A percentile compares a stretch with the other conserved stretches of the same genome.
Conservation (phyloP, 192 early-diverging fungal genomes). For the Dimargaris xerosporica region DNA sequence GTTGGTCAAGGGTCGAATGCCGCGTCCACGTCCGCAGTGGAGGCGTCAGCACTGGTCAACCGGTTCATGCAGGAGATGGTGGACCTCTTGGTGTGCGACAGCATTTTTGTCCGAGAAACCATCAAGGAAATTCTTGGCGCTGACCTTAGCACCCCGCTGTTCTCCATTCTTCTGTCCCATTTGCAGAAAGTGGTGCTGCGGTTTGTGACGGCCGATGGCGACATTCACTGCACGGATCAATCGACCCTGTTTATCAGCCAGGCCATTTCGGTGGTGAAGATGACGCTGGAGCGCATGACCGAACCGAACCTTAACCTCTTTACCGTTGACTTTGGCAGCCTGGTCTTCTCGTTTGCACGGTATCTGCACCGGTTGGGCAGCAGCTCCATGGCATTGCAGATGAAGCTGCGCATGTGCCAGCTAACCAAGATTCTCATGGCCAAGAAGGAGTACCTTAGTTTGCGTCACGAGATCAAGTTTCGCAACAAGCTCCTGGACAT, state of each 20-base stretch:
- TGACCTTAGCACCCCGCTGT: conserved; percentile 50
- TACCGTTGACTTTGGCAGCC: conserved; percentile 49
- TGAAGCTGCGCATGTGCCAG: conserved; percentile 64
- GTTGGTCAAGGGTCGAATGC: not conserved
- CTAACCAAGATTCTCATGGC: conserved; percentile 53
- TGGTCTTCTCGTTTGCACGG: conserved; percentile 47
- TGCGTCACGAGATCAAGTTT: conserved; percentile 57
- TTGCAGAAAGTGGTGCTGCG: conserved; percentile 36
- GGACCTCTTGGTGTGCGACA: conserved; percentile 54
- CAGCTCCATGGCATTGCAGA: conserved; percentile 36
- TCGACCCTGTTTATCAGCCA: conserved; percentile 64
- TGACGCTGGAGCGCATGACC: conserved; percentile 54
- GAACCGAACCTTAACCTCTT: conserved; percentile 37
- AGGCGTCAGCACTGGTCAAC: conserved; percentile 35
- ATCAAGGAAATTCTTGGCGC: conserved; percentile 66
- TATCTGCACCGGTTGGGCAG: conserved; percentile 53
- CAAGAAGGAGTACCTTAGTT: conserved; percentile 55
- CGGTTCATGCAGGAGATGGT: conserved; percentile 57
- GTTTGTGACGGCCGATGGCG: conserved; percentile 28
- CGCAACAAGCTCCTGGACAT: conserved; percentile 55
- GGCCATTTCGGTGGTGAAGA: conserved; percentile 52
- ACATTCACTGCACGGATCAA: conserved; percentile 34
- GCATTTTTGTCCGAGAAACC: conserved; percentile 53
- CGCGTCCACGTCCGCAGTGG: not conserved
- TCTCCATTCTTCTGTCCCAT: conserved; percentile 39